Conservation (phyloP, 495 filamentous ascomycete genomes). For the Penicillium nucicola region DNA sequence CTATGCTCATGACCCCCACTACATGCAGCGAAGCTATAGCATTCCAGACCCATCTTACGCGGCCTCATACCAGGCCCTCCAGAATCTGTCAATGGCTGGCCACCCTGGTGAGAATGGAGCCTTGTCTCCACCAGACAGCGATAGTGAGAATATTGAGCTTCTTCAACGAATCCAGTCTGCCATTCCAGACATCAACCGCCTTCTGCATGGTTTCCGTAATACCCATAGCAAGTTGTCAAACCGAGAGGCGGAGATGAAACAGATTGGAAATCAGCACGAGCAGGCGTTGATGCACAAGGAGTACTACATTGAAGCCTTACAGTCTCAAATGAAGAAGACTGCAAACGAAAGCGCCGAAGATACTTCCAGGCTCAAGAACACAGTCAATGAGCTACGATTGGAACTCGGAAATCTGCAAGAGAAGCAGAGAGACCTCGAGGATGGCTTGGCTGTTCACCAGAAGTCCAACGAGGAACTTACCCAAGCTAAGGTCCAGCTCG, state of each 20-base stretch:
- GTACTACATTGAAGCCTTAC: conserved; percentile 51
- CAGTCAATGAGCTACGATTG: conserved; percentile 47
- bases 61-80: conserved; percentile 32
- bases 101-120: conserved; percentile 25
- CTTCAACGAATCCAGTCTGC: conserved; percentile 46
- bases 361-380: conserved; percentile 42
- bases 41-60: conserved; percentile 26
- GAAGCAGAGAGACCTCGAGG: conserved; percentile 50
- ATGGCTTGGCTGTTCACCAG: conserved; percentile 36
- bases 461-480: conserved; percentile 42
- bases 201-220: conserved; percentile 45
- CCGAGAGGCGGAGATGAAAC: conserved; percentile 45
- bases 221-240: conserved; percentile 41
- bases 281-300: conserved; percentile 50
- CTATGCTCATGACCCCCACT: conserved; percentile 19
- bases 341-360: conserved; percentile 50
- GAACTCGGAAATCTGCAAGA: conserved; percentile 59
- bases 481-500: conserved; percentile 36
- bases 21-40: conserved; percentile 31
- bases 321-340: conserved; percentile 51
- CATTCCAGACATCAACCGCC: conserved; percentile 48
- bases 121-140: conserved; percentile 30
- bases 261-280: conserved; percentile 45
- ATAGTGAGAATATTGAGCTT: conserved; percentile 41
- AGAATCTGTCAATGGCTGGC: conserved; percentile 23